Evolutionary conservation across 768 basidiomycete species (phyloP), one percentile per base, ranked within the genome.

Genomic region (Paxillus ammoniavirescens): DNA sequence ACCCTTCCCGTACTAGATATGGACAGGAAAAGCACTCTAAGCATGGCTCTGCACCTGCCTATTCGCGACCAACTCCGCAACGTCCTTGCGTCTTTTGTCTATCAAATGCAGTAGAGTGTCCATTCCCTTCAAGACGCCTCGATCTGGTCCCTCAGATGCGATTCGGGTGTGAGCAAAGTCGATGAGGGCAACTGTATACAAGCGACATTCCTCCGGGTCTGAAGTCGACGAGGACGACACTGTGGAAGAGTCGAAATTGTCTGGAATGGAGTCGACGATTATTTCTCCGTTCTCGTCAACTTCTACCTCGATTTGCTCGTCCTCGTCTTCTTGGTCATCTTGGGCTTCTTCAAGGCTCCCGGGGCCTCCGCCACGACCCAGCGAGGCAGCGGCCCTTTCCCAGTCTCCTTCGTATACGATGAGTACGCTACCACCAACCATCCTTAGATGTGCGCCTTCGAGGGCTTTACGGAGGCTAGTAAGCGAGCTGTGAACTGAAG

Each of bases 81-180:
- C 72, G 55, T 79, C 73, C 49, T 70, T 70, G 33, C 79, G 76
- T 55, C 90, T 73, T 8, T 72, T 81, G 54, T 85, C 78, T 48
- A 96, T 61, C 52, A 97, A 66, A 5, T 59, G 61, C 28, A 87
- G 67, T 37, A 89, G 66, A 0, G 86, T 93, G 48, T 83, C 73
- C 53, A 98, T 59, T 4, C 94, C 96, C 33, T 73, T 67, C 57
- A 96, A 67, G 15, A 95, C 83, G 0, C 96, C 89, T 37, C 79
- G 70, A 66, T 98, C 95, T 2, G 85, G 83, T 4, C 94, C 95
- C 0, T 88, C 91, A 0, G 83, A 80, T 7, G 71, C 76, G 12
- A 89, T 57, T 21, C 79, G 73, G 2, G 93, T 88, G 68, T 98
- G 96, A 7, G 94, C 95, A 67, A 99, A 98, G 73, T 99, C 96